A percentile compares a stretch with the other conserved stretches of the same genome.
Evolutionary conservation across 306 rosid species (phyloP).

Genomic region (Rubus idaeus): DNA sequence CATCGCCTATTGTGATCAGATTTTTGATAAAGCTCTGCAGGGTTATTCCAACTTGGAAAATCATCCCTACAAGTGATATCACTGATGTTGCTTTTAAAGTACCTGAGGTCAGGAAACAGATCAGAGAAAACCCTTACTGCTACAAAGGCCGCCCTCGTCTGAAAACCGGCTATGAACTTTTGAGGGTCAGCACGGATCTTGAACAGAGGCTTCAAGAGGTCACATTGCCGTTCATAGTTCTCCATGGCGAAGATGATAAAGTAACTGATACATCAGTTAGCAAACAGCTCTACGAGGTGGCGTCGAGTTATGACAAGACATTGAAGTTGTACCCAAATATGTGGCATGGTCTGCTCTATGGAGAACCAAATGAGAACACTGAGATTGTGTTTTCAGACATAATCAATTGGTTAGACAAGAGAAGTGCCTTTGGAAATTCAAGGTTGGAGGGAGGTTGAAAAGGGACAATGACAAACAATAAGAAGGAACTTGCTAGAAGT

Average conservation of each 20-base stretch:
- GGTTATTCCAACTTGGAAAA: slow-evolving; percentile 69
- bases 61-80: slow-evolving; percentile 62
- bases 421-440: slow-evolving; percentile 34
- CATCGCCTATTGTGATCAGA: slow-evolving; percentile 33
- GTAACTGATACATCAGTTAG: slow-evolving; percentile 71
- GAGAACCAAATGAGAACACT: slow-evolving; percentile 69
- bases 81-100: slow-evolving; percentile 63
- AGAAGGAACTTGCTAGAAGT: too few species aligned
- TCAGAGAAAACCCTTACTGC: slow-evolving; percentile 57
- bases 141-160: slow-evolving; percentile 81
- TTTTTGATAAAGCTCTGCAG: slow-evolving; percentile 45
- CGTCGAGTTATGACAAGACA: slow-evolving; percentile 69
- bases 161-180: slow-evolving; percentile 71
- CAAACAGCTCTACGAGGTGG: slow-evolving; percentile 50
- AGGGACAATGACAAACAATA: slow-evolving; percentile 32
- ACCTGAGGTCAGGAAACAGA: slow-evolving; percentile 66
- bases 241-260: slow-evolving; percentile 75
- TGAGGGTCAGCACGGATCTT: slow-evolving; percentile 48
- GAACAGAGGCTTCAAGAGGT: slow-evolving; percentile 56
- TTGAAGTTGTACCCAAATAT: slow-evolving; percentile 66
- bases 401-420: slow-evolving; percentile 56
- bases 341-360: slow-evolving; percentile 91
- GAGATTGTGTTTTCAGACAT: slow-evolving; percentile 64
- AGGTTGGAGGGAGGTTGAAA: slow-evolving; percentile 58
- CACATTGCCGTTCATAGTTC: slow-evolving; percentile 61